Evolutionary conservation across 805 yeast genomes (phyloP).

Genomic region (Cyberlindnera euphorbiiphila): DNA sequence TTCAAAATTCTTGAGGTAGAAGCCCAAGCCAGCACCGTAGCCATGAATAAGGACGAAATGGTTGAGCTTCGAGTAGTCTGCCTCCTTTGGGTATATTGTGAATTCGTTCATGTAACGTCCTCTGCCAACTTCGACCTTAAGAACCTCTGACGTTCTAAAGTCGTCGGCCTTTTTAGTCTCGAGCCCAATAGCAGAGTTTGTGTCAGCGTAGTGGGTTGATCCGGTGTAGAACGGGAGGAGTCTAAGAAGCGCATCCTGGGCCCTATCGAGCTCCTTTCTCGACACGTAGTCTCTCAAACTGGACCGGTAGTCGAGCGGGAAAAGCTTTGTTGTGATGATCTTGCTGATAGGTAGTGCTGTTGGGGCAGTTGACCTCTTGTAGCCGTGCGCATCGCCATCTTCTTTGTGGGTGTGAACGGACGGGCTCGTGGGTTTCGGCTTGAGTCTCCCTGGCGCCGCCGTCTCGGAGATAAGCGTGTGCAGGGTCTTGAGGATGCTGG

Average conservation of each 20-base stretch:
- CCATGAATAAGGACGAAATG: constrained; percentile 85
- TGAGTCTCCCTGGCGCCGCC: constrained; percentile 12
- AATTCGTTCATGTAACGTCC: constrained; percentile 75
- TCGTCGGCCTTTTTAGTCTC: constrained; percentile 14
- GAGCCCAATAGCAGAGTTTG: constrained; percentile 20
- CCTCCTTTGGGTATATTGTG: constrained; percentile 48
- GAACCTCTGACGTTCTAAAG: constrained; percentile 27
- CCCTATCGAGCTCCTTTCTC: constrained; percentile 35
- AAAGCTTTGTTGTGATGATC: constrained; percentile 42
- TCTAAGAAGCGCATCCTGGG: constrained; percentile 44
- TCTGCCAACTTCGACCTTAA: constrained; percentile 38
- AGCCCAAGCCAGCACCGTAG: constrained; percentile 91
- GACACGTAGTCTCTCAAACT: constrained; percentile 49
- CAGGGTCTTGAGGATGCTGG: constrained; percentile 10
- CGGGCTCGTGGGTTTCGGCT: constrained; percentile 9
- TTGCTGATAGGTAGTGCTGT: constrained; percentile 59
- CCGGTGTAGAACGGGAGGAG: constrained; percentile 42
- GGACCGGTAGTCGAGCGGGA: constrained; percentile 52
- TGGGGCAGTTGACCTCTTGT: constrained; percentile 59
- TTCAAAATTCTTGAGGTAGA: constrained; percentile 73
- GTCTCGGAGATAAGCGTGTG: constrained; percentile 14
- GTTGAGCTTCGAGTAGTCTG: constrained; percentile 28
- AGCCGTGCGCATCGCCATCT: constrained; percentile 18
- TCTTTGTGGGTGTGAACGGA: constrained; percentile 6
- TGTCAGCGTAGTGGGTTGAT: constrained; percentile 5